phyloP scores from a whole-genome alignment of 2,329 filamentous ascomycete species.

The Xenosphaeropsis pyriputrescens region DNA sequence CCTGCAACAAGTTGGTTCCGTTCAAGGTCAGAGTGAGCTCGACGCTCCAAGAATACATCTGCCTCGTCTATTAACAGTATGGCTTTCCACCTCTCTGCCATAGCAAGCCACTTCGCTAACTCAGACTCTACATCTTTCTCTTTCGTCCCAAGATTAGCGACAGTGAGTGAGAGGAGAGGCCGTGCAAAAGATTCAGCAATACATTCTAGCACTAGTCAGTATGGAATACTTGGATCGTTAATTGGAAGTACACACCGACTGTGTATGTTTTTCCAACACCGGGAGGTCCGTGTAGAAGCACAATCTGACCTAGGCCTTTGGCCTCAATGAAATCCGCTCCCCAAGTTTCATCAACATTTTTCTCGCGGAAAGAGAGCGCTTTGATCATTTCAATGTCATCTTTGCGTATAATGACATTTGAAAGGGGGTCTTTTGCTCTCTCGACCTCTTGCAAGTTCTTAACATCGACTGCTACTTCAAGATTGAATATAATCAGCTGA shows the following conservation, averaged over 20 bases:
- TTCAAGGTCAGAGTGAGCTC: background rate
- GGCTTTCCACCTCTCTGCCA: slow-evolving; percentile 31
- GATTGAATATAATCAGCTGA: too few relatives aligned
- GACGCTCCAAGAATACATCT: slow-evolving; percentile 2
- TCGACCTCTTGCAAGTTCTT: too few relatives aligned
- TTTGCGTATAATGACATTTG: too few relatives aligned
- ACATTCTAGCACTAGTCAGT: slow-evolving; percentile 1
- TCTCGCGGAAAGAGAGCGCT: background rate
- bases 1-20: slow-evolving; percentile 9
- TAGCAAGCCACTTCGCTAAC: slow-evolving; percentile 28
- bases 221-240: too few relatives aligned
- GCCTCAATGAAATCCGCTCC: slow-evolving; percentile 3
- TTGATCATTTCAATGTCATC: background rate
- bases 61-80: slow-evolving; percentile 18
- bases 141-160: slow-evolving; percentile 30
- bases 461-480: too few relatives aligned
- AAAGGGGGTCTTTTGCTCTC: too few relatives aligned
- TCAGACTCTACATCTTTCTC: slow-evolving; percentile 25
- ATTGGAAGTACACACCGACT: slow-evolving; percentile 1
- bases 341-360: slow-evolving; percentile 1
- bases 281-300: slow-evolving; percentile 5
- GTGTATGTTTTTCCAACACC: slow-evolving; percentile 11
- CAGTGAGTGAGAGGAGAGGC: slow-evolving; percentile 17
- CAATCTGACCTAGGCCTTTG: slow-evolving; percentile 6
- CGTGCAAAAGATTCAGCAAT: slow-evolving; percentile 6